Evolutionary conservation across 108 stramenopile genomes (phyloP).

Genomic region (Bacterosira constricta): DNA sequence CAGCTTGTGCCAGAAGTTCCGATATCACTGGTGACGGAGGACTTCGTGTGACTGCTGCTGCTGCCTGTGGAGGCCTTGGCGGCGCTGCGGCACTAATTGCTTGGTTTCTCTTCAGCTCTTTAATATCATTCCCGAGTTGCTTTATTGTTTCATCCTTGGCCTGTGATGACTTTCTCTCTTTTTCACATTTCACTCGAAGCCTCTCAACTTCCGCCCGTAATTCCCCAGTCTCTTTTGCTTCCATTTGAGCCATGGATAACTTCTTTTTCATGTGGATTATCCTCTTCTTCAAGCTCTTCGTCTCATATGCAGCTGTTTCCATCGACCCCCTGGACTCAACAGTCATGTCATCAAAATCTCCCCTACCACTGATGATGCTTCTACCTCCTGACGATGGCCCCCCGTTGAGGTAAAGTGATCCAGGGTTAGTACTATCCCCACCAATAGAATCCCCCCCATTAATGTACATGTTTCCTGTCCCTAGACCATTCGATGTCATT

Average conservation of each 20-base stretch:
- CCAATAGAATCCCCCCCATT: background rate
- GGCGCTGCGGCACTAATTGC: too few species aligned
- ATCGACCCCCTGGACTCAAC: constrained; percentile 27
- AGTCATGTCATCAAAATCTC: constrained; percentile 53
- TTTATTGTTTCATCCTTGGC: constrained; percentile 45
- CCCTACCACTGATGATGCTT: background rate
- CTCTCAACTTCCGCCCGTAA: constrained; percentile 42
- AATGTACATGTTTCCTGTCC: background rate
- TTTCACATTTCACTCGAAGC: constrained; percentile 38
- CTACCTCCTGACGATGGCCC: background rate
- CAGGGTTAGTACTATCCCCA: background rate
- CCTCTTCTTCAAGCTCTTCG: constrained; percentile 49
- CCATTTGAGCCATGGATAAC: constrained; percentile 30
- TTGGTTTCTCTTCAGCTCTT: constrained; percentile 3
- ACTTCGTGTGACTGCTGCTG: background rate
- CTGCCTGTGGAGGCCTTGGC: background rate
- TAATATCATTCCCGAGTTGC: constrained; percentile 20
- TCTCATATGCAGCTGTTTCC: constrained; percentile 39
- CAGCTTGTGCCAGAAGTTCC: background rate
- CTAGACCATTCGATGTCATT: background rate
- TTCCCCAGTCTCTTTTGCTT: constrained; percentile 41
- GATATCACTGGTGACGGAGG: background rate
- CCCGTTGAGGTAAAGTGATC: constrained; percentile 1
- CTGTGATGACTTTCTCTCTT: constrained; percentile 27
- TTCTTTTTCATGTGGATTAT: constrained; percentile 58